A percentile compares a stretch with the other conserved stretches of the same genome.
Evolutionary conservation across 192 early-diverging fungal species (phyloP).

Genomic region (Backusella tarrabulga): DNA sequence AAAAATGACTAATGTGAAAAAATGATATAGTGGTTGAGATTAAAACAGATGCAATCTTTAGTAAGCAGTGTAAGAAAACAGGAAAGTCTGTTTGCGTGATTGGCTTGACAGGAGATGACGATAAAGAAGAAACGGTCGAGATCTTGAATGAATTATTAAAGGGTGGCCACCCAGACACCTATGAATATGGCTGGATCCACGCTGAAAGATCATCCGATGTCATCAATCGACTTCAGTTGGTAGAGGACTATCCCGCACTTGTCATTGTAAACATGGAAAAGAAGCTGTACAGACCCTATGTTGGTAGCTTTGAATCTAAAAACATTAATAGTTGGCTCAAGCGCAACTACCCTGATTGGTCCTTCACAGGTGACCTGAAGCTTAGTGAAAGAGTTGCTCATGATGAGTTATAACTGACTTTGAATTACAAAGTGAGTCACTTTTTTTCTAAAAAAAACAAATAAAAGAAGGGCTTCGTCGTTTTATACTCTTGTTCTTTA

Average conservation of each 20-base stretch:
- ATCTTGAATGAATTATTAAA: constrained; percentile 38
- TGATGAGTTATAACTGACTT: constrained; percentile 22
- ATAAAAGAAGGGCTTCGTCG: not conserved
- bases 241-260: constrained; percentile 56
- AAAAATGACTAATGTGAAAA: not conserved
- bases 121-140: constrained; percentile 41
- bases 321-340: constrained; percentile 59
- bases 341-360: constrained; percentile 43
- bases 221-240: constrained; percentile 52
- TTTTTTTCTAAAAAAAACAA: not conserved
- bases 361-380: constrained; percentile 31
- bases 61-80: constrained; percentile 37
- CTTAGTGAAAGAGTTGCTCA: not conserved
- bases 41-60: constrained; percentile 33
- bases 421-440: not conserved
- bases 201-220: constrained; percentile 44
- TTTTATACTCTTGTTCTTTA: not conserved
- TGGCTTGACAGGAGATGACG: constrained; percentile 42
- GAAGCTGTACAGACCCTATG: constrained; percentile 56
- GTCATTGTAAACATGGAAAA: constrained; percentile 56
- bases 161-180: constrained; percentile 18
- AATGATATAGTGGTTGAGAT: constrained; percentile 39
- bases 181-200: constrained; percentile 65
- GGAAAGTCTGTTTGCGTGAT: constrained; percentile 42
- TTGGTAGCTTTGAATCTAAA: constrained; percentile 59